Conservation (phyloP, 257 asterid species). For the Forsythia viridissima region DNA sequence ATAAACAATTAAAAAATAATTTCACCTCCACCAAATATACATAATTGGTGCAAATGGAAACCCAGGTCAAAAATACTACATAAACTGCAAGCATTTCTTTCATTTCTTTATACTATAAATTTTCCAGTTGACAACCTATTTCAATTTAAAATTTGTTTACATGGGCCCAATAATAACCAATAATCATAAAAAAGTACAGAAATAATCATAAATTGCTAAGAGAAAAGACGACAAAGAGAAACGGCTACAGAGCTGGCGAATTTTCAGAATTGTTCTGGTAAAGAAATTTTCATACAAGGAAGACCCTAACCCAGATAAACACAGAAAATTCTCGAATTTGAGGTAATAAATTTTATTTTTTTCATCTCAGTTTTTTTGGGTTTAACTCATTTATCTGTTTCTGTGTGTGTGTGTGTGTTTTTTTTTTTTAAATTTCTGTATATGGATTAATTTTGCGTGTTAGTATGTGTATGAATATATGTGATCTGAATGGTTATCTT, state of each 20-base stretch:
- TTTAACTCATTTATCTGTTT: neutral
- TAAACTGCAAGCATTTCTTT: neutral
- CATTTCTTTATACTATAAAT: neutral
- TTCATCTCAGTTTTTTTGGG: neutral
- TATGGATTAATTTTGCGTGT: neutral
- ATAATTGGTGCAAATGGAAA: neutral
- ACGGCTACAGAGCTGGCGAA: slow-evolving; percentile 1
- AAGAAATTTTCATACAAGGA: neutral
- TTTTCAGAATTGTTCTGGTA: neutral
- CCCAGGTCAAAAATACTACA: neutral
- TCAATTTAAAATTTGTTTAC: neutral
- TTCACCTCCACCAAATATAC: too few relatives aligned
- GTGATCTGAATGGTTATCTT: neutral
- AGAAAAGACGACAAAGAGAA: neutral
- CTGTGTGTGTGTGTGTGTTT: neutral
- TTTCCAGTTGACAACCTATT: neutral
- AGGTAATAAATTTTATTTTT: neutral
- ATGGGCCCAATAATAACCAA: neutral
- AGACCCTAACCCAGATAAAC: neutral
- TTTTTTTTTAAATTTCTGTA: neutral
- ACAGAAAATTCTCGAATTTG: neutral
- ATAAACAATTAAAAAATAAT: too few relatives aligned
- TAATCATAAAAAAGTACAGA: neutral
- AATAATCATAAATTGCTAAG: neutral
- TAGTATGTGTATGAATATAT: neutral